These are phyloP conservation scores for Monosporascus sp. DNA, from an alignment of 2,329 filamentous ascomycete species.

Conservation along the genomic window DNA sequence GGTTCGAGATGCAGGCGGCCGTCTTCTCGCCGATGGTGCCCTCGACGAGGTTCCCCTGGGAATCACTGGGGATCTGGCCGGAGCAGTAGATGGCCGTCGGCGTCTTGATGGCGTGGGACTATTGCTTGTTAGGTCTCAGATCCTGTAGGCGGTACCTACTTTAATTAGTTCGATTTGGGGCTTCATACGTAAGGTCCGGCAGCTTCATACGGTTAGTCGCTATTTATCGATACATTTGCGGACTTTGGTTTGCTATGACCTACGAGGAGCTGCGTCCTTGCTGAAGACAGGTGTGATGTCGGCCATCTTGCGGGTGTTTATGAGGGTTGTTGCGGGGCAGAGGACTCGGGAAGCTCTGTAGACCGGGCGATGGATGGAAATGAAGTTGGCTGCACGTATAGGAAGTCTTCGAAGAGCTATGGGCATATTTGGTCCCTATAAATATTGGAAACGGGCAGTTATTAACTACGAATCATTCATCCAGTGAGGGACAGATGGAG, in stretches of 20 bases:
- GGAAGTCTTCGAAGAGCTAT: slow-evolving; percentile 13
- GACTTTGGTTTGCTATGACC: slow-evolving; percentile 25
- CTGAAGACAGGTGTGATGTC: slow-evolving; percentile 47
- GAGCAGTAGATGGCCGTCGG: slow-evolving; percentile 62
- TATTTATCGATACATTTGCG: background rate
- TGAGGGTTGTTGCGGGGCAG: slow-evolving; percentile 18
- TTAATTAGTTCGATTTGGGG: background rate
- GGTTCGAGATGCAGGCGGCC: slow-evolving; percentile 64
- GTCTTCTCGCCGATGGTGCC: slow-evolving; percentile 62
- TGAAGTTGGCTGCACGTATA: slow-evolving; percentile 12
- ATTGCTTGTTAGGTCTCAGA: slow-evolving; percentile 5
- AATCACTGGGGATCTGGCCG: slow-evolving; percentile 66
- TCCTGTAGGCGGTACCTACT: too few species aligned
- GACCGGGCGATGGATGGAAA: slow-evolving; percentile 7
- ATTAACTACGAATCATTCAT: background rate
- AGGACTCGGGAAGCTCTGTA: slow-evolving; percentile 10
- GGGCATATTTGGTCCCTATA: slow-evolving; percentile 15
- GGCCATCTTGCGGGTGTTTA: slow-evolving; percentile 37
- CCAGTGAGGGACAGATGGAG: background rate
- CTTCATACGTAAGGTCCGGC: slow-evolving; percentile 58
- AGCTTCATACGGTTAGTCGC: slow-evolving; percentile 35
- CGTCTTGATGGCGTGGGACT: slow-evolving; percentile 66
- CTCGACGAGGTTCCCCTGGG: slow-evolving; percentile 50
- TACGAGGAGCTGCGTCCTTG: slow-evolving; percentile 56
- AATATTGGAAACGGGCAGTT: slow-evolving; percentile 3